Percentiles rank a stretch among this genome's conserved stretches.
phyloP scores from a whole-genome alignment of 2,329 filamentous ascomycete genomes.

The Phaeosphaeriaceae sp. region DNA sequence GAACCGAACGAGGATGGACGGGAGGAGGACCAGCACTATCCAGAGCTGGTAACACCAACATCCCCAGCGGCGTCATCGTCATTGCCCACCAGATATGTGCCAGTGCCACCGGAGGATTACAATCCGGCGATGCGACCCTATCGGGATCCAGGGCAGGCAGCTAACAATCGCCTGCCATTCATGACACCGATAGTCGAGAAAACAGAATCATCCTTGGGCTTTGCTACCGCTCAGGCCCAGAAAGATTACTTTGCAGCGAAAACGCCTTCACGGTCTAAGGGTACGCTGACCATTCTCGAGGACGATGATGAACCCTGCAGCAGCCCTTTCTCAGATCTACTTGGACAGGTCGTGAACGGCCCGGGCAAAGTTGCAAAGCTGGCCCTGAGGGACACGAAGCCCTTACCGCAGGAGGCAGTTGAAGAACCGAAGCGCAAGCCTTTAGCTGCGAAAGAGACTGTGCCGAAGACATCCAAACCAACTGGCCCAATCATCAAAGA shows the following conservation, averaged over 20 bases:
- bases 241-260: conserved; percentile 71
- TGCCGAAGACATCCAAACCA: conserved; percentile 48
- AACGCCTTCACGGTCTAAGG: conserved; percentile 73
- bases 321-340: conserved; percentile 75
- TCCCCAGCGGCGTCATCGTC: conserved; percentile 48
- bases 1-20: conserved; percentile 35
- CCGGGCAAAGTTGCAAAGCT: conserved; percentile 59
- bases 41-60: conserved; percentile 56
- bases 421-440: conserved; percentile 22
- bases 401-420: conserved; percentile 29
- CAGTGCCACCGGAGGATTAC: conserved; percentile 85
- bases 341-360: conserved; percentile 56
- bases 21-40: conserved; percentile 39
- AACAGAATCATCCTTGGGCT: conserved; percentile 84
- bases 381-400: conserved; percentile 55
- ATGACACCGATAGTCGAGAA: conserved; percentile 99
- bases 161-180: conserved; percentile 92
- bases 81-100: conserved; percentile 70
- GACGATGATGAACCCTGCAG: conserved; percentile 60
- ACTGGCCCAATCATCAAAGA: conserved; percentile 83
- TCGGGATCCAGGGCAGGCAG: conserved; percentile 78
- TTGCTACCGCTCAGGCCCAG: conserved; percentile 52
- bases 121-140: conserved; percentile 79
- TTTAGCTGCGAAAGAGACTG: conserved; percentile 44
- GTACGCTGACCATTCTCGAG: conserved; percentile 49